Conservation (phyloP, 179 eudicot genomes). For the Pouteria campechiana region DNA sequence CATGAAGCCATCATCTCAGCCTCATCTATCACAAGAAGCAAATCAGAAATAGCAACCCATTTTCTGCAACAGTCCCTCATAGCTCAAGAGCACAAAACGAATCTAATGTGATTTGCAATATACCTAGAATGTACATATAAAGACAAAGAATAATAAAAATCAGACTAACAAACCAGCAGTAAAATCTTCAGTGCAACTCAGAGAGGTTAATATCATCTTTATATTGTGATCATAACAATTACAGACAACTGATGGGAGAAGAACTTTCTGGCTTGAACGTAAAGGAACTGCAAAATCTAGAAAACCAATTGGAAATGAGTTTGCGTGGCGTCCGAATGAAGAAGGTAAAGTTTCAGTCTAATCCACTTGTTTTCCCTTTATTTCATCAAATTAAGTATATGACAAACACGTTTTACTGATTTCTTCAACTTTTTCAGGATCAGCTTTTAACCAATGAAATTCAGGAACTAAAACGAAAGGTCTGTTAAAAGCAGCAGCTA, state of each 20-base stretch:
- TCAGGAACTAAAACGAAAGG: conserved; percentile 54
- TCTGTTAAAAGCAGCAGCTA: conserved; percentile 8
- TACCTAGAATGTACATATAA: no score
- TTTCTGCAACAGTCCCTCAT: no score
- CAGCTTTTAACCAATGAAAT: conserved; percentile 45
- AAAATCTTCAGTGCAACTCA: no score
- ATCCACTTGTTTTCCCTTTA: neutral
- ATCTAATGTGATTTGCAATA: no score
- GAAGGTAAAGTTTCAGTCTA: conserved; percentile 27
- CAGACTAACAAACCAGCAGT: no score
- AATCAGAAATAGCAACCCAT: no score
- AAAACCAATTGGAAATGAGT: conserved; percentile 57
- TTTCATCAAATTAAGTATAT: neutral
- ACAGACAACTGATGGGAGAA: conserved; percentile 76
- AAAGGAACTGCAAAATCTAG: conserved; percentile 57
- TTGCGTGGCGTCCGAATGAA: conserved; percentile 43
- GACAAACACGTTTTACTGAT: conserved; percentile 3
- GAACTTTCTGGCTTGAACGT: conserved; percentile 60
- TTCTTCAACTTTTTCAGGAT: conserved; percentile 54
- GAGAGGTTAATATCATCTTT: no score
- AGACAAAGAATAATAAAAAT: no score
- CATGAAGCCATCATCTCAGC: no score
- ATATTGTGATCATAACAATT: conserved; percentile 5
- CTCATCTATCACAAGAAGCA: no score
- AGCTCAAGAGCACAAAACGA: no score